Percentiles rank a stretch among this genome's conserved stretches.
Conservation (phyloP, 1,284 basidiomycete genomes). For the Porogramme epimiltina region DNA sequence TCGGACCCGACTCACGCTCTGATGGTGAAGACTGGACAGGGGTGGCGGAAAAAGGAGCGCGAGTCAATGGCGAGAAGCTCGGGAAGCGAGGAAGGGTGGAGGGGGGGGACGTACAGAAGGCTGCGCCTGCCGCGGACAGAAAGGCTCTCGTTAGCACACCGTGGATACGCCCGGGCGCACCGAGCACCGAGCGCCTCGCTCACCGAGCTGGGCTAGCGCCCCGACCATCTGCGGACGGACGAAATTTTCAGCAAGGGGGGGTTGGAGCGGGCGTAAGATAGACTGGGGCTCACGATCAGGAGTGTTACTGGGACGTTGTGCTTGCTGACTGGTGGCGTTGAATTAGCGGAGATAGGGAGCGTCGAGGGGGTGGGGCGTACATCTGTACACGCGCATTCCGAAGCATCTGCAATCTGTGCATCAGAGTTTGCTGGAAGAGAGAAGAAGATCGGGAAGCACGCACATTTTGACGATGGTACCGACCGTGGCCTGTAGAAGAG, state of each 20-base stretch:
- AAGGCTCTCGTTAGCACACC: background rate
- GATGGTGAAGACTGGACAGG: slow-evolving; percentile 19
- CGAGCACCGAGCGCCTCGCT: too few species aligned
- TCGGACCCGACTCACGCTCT: slow-evolving; percentile 12
- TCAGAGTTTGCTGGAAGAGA: slow-evolving; percentile 2
- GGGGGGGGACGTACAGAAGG: slow-evolving; percentile 12
- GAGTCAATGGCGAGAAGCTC: background rate
- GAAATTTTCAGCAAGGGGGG: background rate
- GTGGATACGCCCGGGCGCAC: too few species aligned
- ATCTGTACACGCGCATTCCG: slow-evolving; percentile 68
- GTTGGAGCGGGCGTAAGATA: background rate
- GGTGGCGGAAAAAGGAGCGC: background rate
- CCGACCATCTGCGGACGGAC: slow-evolving; percentile 17
- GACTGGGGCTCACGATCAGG: slow-evolving; percentile 49
- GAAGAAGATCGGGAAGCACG: slow-evolving; percentile 22
- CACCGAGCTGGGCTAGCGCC: slow-evolving; percentile 18
- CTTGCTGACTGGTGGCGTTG: slow-evolving; percentile 52
- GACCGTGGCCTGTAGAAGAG: slow-evolving; percentile 45
- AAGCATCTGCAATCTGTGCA: slow-evolving; percentile 49
- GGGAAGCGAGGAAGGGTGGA: background rate
- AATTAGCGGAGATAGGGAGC: background rate
- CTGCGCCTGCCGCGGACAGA: slow-evolving; percentile 9
- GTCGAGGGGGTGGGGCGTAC: slow-evolving; percentile 39
- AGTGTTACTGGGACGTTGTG: slow-evolving; percentile 57
- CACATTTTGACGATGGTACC: slow-evolving; percentile 64